phyloP scores from a whole-genome alignment of 331 rosid genomes.

The Acacia concinna region DNA sequence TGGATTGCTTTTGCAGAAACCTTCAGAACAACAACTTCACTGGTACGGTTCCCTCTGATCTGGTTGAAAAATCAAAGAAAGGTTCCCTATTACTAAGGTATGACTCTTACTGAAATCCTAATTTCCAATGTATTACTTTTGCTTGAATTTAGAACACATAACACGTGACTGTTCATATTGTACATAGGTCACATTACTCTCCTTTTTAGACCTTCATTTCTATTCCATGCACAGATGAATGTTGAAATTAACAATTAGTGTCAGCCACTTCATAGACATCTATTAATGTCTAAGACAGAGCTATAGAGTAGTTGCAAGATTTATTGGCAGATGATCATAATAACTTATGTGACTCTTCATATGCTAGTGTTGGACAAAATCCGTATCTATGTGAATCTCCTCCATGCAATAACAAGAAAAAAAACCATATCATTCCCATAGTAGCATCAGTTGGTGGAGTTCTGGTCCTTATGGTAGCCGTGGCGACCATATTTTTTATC shows the following conservation, averaged over 20 bases:
- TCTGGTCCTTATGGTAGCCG: neutral
- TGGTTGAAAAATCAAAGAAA: constrained; percentile 30
- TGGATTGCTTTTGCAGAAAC: constrained; percentile 39
- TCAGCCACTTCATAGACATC: neutral
- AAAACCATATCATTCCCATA: constrained; percentile 21
- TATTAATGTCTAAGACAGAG: neutral
- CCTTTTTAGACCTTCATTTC: neutral
- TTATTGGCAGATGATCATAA: neutral
- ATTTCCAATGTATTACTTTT: neutral
- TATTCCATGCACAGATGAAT: neutral
- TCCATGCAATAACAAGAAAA: constrained; percentile 29
- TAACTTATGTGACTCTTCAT: neutral
- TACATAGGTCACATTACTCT: neutral
- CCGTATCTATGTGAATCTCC: constrained; percentile 31
- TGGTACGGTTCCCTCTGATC: constrained; percentile 32
- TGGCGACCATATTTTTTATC: neutral
- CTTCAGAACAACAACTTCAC: constrained; percentile 45
- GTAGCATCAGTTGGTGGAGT: constrained; percentile 33
- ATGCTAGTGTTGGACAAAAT: constrained; percentile 36
- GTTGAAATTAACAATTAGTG: neutral
- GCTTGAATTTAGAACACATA: neutral
- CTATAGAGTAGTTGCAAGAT: neutral
- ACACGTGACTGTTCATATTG: neutral
- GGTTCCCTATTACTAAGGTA: constrained; percentile 40
- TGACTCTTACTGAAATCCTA: neutral